Base-by-base conservation (phyloP, 371 early-diverging fungal genomes). In the Lichtheimia corymbifera region DNA sequence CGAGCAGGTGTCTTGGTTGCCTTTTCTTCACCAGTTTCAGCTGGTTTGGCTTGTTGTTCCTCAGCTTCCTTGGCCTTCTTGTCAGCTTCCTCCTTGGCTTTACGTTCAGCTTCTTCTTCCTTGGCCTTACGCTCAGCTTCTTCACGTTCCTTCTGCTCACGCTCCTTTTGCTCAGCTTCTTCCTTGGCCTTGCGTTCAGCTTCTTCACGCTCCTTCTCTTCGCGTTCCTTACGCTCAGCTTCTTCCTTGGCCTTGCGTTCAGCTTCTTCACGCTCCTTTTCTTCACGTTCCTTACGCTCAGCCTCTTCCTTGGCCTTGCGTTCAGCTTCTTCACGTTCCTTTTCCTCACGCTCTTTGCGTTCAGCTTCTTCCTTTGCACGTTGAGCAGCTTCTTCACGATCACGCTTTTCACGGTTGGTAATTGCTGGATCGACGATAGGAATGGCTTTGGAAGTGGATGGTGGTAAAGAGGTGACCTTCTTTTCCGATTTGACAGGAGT, bases 401-500 rank as follows among this genome's bases (percentile, higher is more conserved):
- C 79, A 42, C 57, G 59, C 53, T 70, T 66, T 35, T 79, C 79
- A 49, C 75, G 73, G 58, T 80, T 83, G 42, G 67, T 71, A 45
- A 63, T 78, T 50, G 75, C 76, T 30, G 90, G 88, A 53, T 87
- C 80, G 27, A 88, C 85, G 56, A 90, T 89, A 63, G 76, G 84
- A 68, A 90, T 77, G 41, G 77, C 81, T 35, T 79, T 82, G 17
- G 56, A 55, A 54, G 77, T 76, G 59, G 67, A 65, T 25, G 82
- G 51, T 44, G 80, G n/a, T 55, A 61, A 67, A 24, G 81, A 55
- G 27, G 76, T 59, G 11, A 35, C 71, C 64, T 70, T 66, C 42
- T 76, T 74, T 51, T 79, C 77, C 27, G 66, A 69, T 58, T 76
- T 49, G 47, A 67, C 43, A 58, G 73, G 44, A 64, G 72, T 56